Evolutionary conservation across 2,329 filamentous ascomycete species (phyloP), one percentile per base, ranked within the genome.

Genomic region (Scytalidium sp.): DNA sequence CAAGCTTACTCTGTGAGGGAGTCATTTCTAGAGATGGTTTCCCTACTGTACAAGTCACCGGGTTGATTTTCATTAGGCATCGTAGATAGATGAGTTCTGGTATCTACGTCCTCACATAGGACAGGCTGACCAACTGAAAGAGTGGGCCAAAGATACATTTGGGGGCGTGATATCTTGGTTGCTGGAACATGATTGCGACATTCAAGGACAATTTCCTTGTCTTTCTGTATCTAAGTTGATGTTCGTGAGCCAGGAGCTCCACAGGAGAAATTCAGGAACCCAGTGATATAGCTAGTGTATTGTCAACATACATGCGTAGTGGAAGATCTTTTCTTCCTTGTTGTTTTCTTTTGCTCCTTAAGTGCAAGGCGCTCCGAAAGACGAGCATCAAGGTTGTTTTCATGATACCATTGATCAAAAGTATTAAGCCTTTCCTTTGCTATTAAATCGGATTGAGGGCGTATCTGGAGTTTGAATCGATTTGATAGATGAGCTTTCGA

Each of bases 401-500:
- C 72, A 15, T 78, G 74, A 63, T 92, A 95, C 93, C 93, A 97
- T 29, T 74, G 70, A 49, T 95, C 84, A 63, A 90, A 97, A 41
- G 77, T 71, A 29, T 83, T 76, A 41, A 96, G 74, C 25, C 80
- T 67, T 10, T 78, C 67, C 20, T 78, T 75, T n/a, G 87, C 83
- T n/a, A 72, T 71, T n/a, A 76, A 68, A 52, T 95, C 87, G 42
- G 80, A 76, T 47, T 83, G 79, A 49, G 85, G 81, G 50, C 81
- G 82, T 57, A 96, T 81, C 60, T 90, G 85, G 46, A 90, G 78
- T 62, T 90, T 90, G 72, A 92, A 95, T 61, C 89, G 84, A 64
- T 90, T 81, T 52, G 90, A 85, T 27, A 97, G 75, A 66, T 97
- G 93, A n/a, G 88, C 87, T 66, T 97, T 97, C 56, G 92, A 97